phyloP scores from a whole-genome alignment of 176 grass and related monocot species.

The Guadua angustifolia region DNA sequence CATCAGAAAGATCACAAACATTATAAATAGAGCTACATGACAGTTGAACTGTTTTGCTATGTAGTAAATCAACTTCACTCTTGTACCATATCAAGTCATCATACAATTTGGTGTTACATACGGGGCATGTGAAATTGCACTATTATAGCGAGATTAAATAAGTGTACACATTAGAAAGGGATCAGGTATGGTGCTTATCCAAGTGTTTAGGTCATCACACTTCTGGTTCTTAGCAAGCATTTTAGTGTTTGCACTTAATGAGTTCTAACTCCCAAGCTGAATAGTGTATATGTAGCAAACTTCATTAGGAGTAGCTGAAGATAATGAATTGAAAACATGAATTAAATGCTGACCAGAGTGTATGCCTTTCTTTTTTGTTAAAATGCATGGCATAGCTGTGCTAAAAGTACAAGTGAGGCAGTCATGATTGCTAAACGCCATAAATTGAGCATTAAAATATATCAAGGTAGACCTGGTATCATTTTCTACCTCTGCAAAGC shows the following conservation, averaged over 20 bases:
- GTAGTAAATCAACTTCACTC: background rate
- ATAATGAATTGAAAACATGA: background rate
- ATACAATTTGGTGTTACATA: constrained; percentile 5
- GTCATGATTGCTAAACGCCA: constrained; percentile 1
- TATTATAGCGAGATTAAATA: constrained; percentile 1
- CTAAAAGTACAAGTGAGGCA: constrained; percentile 6
- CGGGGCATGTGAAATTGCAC: constrained; percentile 16
- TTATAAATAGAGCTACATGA: constrained; percentile 17
- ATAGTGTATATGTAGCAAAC: constrained; percentile 6
- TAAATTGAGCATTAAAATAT: constrained; percentile 30
- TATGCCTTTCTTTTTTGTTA: background rate
- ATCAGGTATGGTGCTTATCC: constrained; percentile 10
- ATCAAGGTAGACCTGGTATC: constrained; percentile 19
- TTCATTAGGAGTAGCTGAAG: constrained; percentile 2
- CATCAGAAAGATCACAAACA: background rate
- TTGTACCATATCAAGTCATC: constrained; percentile 24
- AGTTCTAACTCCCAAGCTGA: background rate
- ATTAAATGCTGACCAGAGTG: constrained; percentile 36
- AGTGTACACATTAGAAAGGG: constrained; percentile 14
- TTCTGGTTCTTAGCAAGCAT: constrained; percentile 23
- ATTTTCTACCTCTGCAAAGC: constrained; percentile 20
- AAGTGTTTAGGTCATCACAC: background rate
- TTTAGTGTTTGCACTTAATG: constrained; percentile 19
- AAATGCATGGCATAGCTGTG: constrained; percentile 26
- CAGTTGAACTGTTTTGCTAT: constrained; percentile 30